These are phyloP conservation scores for Kalaharituber pfeilii DNA, from an alignment of 2,329 filamentous ascomycete genomes.

Conservation along the genomic window DNA sequence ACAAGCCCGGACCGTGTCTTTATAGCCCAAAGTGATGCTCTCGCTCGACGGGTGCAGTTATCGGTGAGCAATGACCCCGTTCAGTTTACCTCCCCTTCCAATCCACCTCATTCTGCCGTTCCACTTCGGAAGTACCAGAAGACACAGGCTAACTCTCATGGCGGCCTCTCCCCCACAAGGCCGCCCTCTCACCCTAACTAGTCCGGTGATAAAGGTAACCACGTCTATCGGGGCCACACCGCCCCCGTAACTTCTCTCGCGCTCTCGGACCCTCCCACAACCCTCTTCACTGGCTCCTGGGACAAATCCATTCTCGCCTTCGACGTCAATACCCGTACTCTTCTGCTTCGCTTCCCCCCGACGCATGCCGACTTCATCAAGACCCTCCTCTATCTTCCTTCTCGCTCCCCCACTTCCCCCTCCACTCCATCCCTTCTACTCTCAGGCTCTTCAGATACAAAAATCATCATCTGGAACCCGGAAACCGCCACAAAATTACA, in stretches of 20 bases:
- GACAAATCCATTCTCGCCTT: conserved; percentile 85
- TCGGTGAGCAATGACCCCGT: conserved; percentile 33
- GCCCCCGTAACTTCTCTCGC: conserved; percentile 60
- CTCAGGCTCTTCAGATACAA: conserved; percentile 60
- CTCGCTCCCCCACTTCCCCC: conserved; percentile 7
- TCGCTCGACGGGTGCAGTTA: conserved; percentile 53
- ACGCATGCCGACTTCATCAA: conserved; percentile 91
- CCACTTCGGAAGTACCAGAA: conserved; percentile 6
- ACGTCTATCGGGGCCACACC: conserved; percentile 41
- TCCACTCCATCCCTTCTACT: conserved; percentile 36
- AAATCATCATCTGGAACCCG: conserved; percentile 70
- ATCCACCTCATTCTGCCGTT: conserved; percentile 6
- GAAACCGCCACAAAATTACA: conserved; percentile 50
- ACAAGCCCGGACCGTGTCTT: conserved; percentile 45
- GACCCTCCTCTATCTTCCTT: conserved; percentile 39
- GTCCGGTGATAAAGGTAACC: conserved; percentile 30
- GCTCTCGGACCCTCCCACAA: conserved; percentile 39
- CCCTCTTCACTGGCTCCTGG: conserved; percentile 78
- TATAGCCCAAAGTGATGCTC: conserved; percentile 74
- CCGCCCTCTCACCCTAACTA: not conserved
- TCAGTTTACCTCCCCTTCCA: conserved; percentile 15
- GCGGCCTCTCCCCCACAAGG: not conserved
- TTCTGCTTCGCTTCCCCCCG: conserved; percentile 27
- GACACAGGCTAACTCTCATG: not conserved
- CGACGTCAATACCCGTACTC: conserved; percentile 47